These are phyloP conservation scores for Coemansia sp. DNA, from an alignment of 192 early-diverging fungal species.

Conservation along the genomic window DNA sequence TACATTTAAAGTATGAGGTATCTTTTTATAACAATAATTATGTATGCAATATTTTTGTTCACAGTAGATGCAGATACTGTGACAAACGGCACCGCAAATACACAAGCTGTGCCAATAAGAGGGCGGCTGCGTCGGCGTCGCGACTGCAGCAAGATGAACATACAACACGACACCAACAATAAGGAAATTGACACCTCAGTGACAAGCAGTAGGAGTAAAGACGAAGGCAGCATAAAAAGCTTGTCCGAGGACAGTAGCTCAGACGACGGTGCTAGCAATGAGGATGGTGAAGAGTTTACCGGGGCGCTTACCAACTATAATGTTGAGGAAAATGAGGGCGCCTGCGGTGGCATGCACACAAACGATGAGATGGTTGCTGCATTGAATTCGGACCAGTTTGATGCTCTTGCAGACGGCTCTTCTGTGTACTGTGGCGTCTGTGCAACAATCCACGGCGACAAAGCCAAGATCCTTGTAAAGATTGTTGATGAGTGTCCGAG, in stretches of 20 bases:
- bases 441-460: constrained; percentile 52
- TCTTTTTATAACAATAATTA: neutral
- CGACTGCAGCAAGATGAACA: constrained; percentile 9
- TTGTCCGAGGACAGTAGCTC: neutral
- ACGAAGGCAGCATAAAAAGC: neutral
- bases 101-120: neutral
- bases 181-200: neutral
- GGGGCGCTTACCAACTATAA: constrained; percentile 28
- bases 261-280: neutral
- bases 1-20: neutral
- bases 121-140: constrained; percentile 5
- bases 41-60: neutral
- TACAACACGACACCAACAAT: neutral
- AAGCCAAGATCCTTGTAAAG: constrained; percentile 51
- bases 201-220: too few species aligned
- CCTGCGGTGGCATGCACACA: constrained; percentile 25
- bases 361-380: constrained; percentile 41
- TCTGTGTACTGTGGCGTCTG: constrained; percentile 49
- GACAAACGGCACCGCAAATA: neutral
- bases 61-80: neutral
- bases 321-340: constrained; percentile 19
- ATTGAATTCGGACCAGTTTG: constrained; percentile 53
- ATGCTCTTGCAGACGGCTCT: constrained; percentile 37
- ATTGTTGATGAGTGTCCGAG: constrained; percentile 56
- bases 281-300: constrained; percentile 10